phyloP scores from a whole-genome alignment of 1,284 basidiomycete genomes.

The Fistulinella cinereoalba region DNA sequence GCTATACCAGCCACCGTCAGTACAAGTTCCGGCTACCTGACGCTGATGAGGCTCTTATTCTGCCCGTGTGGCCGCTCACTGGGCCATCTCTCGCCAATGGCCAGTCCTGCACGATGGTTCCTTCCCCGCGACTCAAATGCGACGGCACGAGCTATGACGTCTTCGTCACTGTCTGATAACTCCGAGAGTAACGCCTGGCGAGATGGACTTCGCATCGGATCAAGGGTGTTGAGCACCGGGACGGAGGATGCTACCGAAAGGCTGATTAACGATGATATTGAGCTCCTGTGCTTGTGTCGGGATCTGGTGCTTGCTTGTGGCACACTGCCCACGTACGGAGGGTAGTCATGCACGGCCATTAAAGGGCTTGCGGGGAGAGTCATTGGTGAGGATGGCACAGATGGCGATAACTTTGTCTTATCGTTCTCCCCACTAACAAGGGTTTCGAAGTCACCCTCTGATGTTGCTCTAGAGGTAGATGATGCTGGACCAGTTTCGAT shows the following conservation, averaged over 20 bases:
- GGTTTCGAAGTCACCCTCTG: conserved; percentile 29
- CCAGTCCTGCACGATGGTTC: conserved; percentile 53
- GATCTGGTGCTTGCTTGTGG: conserved; percentile 27
- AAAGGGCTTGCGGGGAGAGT: conserved; percentile 28
- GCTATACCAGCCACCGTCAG: too few relatives aligned
- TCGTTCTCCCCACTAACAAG: conserved; percentile 33
- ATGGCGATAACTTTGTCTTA: conserved; percentile 26
- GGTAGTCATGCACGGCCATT: conserved; percentile 55
- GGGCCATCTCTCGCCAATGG: conserved; percentile 50
- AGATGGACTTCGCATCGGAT: conserved; percentile 13
- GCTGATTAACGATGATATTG: conserved; percentile 44
- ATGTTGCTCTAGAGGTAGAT: conserved; percentile 35
- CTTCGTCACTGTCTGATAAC: conserved; percentile 2
- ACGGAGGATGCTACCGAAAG: conserved; percentile 26
- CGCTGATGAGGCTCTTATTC: too few relatives aligned
- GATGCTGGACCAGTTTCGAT: conserved; percentile 43
- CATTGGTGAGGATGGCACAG: conserved; percentile 34
- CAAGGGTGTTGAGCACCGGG: conserved; percentile 36
- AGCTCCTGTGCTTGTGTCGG: conserved; percentile 39
- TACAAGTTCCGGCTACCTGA: conserved; percentile 18
- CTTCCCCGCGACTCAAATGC: conserved; percentile 50
- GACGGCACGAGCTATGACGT: conserved; percentile 36
- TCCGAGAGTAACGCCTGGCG: conserved; percentile 8
- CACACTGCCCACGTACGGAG: conserved; percentile 49
- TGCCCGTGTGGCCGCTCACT: too few relatives aligned